A percentile compares a stretch with the other conserved stretches of the same genome.
These are phyloP conservation scores for Bruguiera parviflora DNA, from an alignment of 345 rosid genomes.

Conservation along the genomic window DNA sequence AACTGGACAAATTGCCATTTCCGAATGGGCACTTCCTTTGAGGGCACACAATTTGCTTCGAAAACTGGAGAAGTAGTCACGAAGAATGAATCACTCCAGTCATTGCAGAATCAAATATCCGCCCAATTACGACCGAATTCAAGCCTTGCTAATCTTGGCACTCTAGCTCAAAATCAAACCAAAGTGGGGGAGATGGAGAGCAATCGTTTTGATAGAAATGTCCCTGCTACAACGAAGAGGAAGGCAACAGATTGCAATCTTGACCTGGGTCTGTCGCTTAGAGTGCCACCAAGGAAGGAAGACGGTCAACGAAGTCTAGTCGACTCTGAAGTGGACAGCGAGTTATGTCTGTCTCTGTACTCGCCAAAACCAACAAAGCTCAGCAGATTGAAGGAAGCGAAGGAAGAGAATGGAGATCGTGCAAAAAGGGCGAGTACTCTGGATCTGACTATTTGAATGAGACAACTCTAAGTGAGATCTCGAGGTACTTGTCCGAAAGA, in stretches of 20 bases:
- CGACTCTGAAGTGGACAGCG: slow-evolving; percentile 14
- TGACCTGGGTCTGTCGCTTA: slow-evolving; percentile 26
- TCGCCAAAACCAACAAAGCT: slow-evolving; percentile 33
- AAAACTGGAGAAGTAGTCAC: slow-evolving; percentile 14
- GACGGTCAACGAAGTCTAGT: slow-evolving; percentile 7
- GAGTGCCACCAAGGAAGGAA: slow-evolving; percentile 10
- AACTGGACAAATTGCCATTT: slow-evolving; percentile 15
- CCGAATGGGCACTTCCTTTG: slow-evolving; percentile 17
- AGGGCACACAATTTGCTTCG: slow-evolving; percentile 14
- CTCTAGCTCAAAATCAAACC: neutral
- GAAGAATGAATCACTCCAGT: slow-evolving; percentile 10
- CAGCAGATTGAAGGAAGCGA: slow-evolving; percentile 38
- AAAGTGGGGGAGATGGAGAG: slow-evolving; percentile 8
- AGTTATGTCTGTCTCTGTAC: slow-evolving; percentile 20
- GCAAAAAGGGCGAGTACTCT: slow-evolving; percentile 75
- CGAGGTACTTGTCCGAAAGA: slow-evolving; percentile 66
- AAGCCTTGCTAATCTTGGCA: slow-evolving; percentile 13
- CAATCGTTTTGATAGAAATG: neutral
- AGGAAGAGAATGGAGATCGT: slow-evolving; percentile 22
- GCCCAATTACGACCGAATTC: slow-evolving; percentile 19
- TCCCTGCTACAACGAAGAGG: slow-evolving; percentile 29
- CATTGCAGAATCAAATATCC: slow-evolving; percentile 7
- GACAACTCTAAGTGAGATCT: slow-evolving; percentile 89
- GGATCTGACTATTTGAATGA: slow-evolving; percentile 92
- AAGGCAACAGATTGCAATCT: slow-evolving; percentile 31